Evolutionary conservation across 2,329 filamentous ascomycete species (phyloP).

Genomic region (Colletotrichum tropicicola): DNA sequence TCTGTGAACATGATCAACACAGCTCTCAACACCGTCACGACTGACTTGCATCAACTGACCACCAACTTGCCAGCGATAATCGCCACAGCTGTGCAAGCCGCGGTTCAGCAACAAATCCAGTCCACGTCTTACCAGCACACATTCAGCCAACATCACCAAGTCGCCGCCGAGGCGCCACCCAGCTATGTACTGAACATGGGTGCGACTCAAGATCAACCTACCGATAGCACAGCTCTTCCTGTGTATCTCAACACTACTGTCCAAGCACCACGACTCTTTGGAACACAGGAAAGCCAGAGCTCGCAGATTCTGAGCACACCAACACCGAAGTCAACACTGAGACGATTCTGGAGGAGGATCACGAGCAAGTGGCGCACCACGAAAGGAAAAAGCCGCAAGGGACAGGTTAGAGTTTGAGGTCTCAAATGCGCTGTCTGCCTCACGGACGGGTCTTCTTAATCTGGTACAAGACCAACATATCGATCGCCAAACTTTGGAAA

Average conservation of each 20-base stretch:
- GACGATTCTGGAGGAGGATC: background rate
- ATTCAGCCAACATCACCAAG: background rate
- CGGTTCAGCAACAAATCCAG: background rate
- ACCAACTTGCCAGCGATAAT: background rate
- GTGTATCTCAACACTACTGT: background rate
- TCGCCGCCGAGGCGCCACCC: background rate
- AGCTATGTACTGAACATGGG: background rate
- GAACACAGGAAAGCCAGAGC: background rate
- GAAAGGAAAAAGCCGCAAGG: background rate
- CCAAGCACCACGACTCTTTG: background rate
- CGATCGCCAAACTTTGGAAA: slow-evolving; percentile 21
- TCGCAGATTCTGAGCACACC: background rate
- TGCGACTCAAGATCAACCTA: background rate
- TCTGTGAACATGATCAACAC: slow-evolving; percentile 5
- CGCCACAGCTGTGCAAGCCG: background rate
- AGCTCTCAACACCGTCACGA: background rate
- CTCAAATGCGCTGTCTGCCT: background rate
- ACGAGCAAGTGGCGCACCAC: background rate
- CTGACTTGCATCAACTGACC: background rate
- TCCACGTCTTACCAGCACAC: background rate
- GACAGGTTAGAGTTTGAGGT: background rate
- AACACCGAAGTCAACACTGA: background rate
- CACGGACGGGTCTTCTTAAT: background rate
- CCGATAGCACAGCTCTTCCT: background rate
- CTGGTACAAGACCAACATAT: background rate